These are phyloP conservation scores for Dothistroma septosporum DNA, from an alignment of 2,329 filamentous ascomycete genomes.

Conservation along the genomic window DNA sequence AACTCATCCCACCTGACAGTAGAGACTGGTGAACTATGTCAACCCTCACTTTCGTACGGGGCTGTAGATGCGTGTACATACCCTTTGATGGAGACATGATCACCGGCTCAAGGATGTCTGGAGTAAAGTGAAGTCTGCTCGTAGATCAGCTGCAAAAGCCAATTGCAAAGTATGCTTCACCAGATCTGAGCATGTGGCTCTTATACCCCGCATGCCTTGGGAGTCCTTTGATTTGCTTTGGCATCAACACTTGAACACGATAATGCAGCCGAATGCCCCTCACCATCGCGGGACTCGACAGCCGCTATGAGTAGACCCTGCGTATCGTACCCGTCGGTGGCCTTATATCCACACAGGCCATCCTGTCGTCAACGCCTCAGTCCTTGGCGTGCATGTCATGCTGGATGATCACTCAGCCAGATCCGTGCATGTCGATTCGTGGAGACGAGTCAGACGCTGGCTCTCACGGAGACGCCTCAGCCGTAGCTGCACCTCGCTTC, in stretches of 20 bases:
- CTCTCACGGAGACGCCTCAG: neutral
- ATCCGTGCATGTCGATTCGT: neutral
- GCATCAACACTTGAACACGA: neutral
- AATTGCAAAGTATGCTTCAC: neutral
- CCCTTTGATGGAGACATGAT: slow-evolving; percentile 12
- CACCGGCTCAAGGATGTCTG: neutral
- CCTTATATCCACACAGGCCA: neutral
- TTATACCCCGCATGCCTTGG: slow-evolving; percentile 1
- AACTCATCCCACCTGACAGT: slow-evolving; percentile 37
- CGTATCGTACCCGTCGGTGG: neutral
- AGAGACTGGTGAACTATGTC: slow-evolving; percentile 24
- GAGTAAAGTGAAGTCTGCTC: neutral
- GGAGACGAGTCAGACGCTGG: neutral
- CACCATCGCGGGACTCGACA: neutral
- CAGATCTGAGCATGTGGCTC: neutral
- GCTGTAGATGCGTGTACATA: neutral
- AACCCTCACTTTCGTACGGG: neutral
- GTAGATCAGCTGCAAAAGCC: neutral
- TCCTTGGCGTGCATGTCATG: neutral
- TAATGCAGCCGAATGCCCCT: neutral
- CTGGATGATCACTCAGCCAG: neutral
- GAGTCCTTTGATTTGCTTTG: neutral
- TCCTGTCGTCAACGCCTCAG: neutral
- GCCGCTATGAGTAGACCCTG: neutral
- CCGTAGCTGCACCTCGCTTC: neutral